Base-by-base conservation (phyloP, 495 filamentous ascomycete genomes). In the Platismatia glauca region DNA sequence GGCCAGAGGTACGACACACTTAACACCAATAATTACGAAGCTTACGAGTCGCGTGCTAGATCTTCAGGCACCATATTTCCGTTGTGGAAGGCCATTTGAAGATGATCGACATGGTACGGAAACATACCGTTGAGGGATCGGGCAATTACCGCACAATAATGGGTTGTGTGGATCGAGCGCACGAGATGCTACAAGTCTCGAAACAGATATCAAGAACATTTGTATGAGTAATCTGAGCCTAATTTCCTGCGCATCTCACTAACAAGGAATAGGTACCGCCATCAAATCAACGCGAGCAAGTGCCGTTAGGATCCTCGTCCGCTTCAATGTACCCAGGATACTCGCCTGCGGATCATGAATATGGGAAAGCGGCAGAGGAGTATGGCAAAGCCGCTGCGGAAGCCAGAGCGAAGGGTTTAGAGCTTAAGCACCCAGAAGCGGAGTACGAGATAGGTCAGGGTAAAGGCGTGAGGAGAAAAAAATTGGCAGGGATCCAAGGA, bases 41-140 rank as follows among this genome's bases (percentile, higher is more conserved):
- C 48, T 61, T 31, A 61, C 37, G 24, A 41, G 20, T 31, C 18
- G 4, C 27, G 24, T 15, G 8, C 11, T 31, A 73, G 71, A 66
- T 74, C 6, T 73, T 74, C 53, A 67, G 66, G 57, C 64, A 68
- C 59, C 71, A 74, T 52, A 67, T 73, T 0, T 73, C 71, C 4
- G 20, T 67, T 16, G 37, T 73, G 39, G 71, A 73, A 62, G 71
- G 71, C n/a, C 71, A 74, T 48, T 13, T 69, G 33, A 68, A 68
- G 48, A 74, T 74, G 71, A 60, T 71, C n/a, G 67, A 71, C 31
- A 71, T 74, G 71, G 59, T 74, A 11, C 61, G 64, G 16, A 69
- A 74, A 46, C 67, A 73, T 22, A 70, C 69, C 11, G 70, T 67
- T 8, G 58, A 64, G 27, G 64, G 64, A 34, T 61, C 69, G 15